Percentiles rank a stretch among this genome's conserved stretches.
These are phyloP conservation scores for Euphorbia schlechtendalii DNA, from an alignment of 441 rosid genomes.

Conservation along the genomic window DNA sequence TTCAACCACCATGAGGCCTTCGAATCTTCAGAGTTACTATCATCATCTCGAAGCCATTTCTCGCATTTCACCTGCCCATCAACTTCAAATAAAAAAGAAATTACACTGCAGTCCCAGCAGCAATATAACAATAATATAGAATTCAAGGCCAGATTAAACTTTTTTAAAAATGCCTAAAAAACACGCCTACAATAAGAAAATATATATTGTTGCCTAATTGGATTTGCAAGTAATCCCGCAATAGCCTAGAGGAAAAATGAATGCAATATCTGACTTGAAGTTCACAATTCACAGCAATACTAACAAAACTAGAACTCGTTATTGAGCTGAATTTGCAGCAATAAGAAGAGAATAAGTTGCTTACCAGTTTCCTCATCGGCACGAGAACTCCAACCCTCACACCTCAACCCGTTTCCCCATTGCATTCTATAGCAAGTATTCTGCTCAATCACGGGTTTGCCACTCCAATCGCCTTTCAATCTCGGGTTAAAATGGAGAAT, in stretches of 20 bases:
- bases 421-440: constrained; percentile 96
- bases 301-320: not conserved
- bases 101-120: not conserved
- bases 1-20: constrained; percentile 87
- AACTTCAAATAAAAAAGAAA: constrained; percentile 38
- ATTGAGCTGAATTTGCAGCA: not conserved
- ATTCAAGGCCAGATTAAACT: not conserved
- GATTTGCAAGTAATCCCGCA: not conserved
- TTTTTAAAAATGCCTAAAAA: too few species aligned
- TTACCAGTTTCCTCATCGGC: constrained; percentile 79
- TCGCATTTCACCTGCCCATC: constrained; percentile 88
- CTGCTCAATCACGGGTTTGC: constrained; percentile 83
- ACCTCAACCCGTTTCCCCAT: constrained; percentile 80
- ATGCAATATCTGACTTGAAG: not conserved
- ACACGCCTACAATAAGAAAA: not conserved
- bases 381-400: constrained; percentile 72
- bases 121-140: not conserved
- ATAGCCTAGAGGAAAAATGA: not conserved
- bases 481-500: constrained; percentile 88
- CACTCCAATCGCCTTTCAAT: constrained; percentile 94
- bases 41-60: constrained; percentile 83
- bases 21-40: constrained; percentile 45
- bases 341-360: constrained; percentile 15
- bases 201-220: not conserved
- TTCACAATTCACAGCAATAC: too few species aligned